Base-by-base conservation (phyloP, 2,329 filamentous ascomycete species). In the Cladophialophora chaetospira region DNA sequence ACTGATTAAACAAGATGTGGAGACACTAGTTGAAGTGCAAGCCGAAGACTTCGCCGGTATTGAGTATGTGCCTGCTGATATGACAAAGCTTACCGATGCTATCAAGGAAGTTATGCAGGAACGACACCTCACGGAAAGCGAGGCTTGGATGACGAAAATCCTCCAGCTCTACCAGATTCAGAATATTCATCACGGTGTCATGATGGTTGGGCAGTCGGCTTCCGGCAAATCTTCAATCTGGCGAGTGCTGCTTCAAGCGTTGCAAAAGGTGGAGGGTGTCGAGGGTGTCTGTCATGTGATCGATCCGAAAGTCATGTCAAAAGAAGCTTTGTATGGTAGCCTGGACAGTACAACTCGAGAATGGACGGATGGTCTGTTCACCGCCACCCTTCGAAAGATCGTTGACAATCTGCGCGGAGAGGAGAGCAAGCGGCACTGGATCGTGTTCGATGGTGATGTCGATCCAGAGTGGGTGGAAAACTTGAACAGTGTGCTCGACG, bases 401-500 rank as follows among this genome's bases (percentile, higher is more conserved):
- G 93, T 99, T 51, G 95, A 99, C 73, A 99, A 99, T 70, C 83
- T 99, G 49, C 91, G 94, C 79, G 94, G 95, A 51, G 94, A 99
- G 73, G 93, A 97, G 70, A 85, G 87, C 26, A 99, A 99, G 77
- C 86, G 94, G 54, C 94, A 99, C 73, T 99, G 94, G 94, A 97
- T 99, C 67, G 89, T 99, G 4, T 99, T 99, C 68, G 94, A 99
- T 72, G 95, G 94, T 60, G 94, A 99, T 72, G 94, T 99, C 61
- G 94, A 99, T 73, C 94, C 94, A 1, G 95, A 97, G 73, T 99
- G 94, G 94, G 94, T 99, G 64, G 94, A 99, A 72, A 99, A 99
- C 73, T 79, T 99, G 80, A 99, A 99, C 85, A 96, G 90, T 81
- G 95, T 99, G 55, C 84, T 99, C 38, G 94, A 99, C 69, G 94